These are phyloP conservation scores for Euphrasia arctica DNA, from an alignment of 305 asterid genomes.

Conservation along the genomic window DNA sequence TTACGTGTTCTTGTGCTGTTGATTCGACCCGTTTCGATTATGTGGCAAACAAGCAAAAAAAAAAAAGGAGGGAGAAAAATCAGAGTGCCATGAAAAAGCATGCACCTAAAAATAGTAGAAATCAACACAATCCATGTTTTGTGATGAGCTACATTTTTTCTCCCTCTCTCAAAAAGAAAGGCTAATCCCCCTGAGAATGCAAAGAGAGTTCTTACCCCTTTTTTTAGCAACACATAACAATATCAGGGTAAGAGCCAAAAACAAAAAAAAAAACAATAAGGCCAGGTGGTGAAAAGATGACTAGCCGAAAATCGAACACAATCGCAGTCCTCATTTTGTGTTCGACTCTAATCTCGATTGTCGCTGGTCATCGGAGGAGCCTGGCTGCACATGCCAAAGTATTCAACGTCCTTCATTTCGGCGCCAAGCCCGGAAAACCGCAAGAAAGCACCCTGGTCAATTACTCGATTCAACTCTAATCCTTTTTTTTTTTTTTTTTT, in stretches of 20 bases:
- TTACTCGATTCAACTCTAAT: neutral
- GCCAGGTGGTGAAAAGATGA: conserved; percentile 28
- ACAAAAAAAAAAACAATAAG: neutral
- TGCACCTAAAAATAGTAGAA: conserved; percentile 25
- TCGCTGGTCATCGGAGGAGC: neutral
- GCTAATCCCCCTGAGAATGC: conserved; percentile 19
- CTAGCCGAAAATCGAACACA: conserved; percentile 16
- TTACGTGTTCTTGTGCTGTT: too few relatives aligned
- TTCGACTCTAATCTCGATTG: conserved; percentile 28
- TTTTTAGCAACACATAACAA: conserved; percentile 15
- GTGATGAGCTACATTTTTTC: conserved; percentile 17
- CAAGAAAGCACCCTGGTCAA: conserved; percentile 41
- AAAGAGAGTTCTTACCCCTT: conserved; percentile 44
- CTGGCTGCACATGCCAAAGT: conserved; percentile 12
- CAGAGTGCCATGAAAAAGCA: conserved; percentile 18
- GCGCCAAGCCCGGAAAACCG: conserved; percentile 44
- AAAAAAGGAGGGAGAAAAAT: conserved; percentile 8
- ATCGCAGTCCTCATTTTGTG: conserved; percentile 27
- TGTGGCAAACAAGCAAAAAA: conserved; percentile 10
- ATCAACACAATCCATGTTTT: conserved; percentile 17
- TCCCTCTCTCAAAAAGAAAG: conserved; percentile 10
- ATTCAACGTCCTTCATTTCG: conserved; percentile 46
- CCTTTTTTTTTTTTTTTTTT: neutral
- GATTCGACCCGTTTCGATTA: too few relatives aligned
- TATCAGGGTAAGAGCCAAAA: conserved; percentile 37